Conservation (phyloP, 2,329 filamentous ascomycete species). For the Talaromyces sp. region DNA sequence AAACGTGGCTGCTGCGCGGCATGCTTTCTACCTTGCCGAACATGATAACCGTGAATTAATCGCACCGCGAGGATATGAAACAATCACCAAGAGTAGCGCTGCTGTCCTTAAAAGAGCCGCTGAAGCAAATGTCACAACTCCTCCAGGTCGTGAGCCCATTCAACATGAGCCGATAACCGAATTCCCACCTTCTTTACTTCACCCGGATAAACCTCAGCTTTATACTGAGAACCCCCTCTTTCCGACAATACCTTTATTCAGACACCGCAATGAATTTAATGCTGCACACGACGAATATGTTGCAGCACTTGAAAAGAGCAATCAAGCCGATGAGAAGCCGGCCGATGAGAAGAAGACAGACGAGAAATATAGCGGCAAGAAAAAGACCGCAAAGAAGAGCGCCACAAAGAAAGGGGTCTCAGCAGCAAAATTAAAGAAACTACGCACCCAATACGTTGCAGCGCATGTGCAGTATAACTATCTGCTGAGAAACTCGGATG, state of each 20-base stretch:
- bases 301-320: background rate
- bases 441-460: background rate
- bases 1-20: slow-evolving; percentile 46
- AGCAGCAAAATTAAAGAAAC: background rate
- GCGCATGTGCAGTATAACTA: background rate
- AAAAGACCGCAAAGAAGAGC: background rate
- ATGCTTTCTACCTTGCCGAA: slow-evolving; percentile 50
- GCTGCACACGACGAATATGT: background rate
- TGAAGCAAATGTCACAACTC: slow-evolving; percentile 23
- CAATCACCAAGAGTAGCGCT: slow-evolving; percentile 18
- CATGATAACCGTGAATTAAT: slow-evolving; percentile 29
- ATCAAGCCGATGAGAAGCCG: too few relatives aligned
- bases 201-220: slow-evolving; percentile 10
- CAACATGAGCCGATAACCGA: slow-evolving; percentile 6
- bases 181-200: background rate
- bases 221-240: background rate
- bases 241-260: background rate
- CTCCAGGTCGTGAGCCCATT: slow-evolving; percentile 21
- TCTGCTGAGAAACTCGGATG: background rate
- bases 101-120: slow-evolving; percentile 25
- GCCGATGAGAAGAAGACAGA: background rate
- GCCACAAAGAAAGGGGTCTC: background rate
- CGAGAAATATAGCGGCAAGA: background rate
- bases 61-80: slow-evolving; percentile 20
- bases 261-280: background rate